These are phyloP conservation scores for Yamadazyma buinensis DNA, from an alignment of 1,139 yeast genomes.

Conservation along the genomic window DNA sequence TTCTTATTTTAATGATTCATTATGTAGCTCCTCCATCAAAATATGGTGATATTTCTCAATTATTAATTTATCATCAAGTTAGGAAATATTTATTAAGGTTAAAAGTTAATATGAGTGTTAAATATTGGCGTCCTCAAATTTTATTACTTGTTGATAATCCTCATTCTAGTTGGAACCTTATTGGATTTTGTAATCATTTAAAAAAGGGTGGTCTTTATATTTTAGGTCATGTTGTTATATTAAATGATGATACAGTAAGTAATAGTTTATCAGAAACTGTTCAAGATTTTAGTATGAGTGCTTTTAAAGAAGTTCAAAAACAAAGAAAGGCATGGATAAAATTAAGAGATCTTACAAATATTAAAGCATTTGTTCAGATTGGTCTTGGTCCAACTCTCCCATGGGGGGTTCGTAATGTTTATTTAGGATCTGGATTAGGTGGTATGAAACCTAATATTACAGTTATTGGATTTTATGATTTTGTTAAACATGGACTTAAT, in stretches of 20 bases:
- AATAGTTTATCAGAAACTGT: constrained; percentile 15
- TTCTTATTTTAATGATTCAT: constrained; percentile 75
- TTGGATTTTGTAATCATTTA: constrained; percentile 89
- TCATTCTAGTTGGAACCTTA: constrained; percentile 83
- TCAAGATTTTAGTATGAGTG: constrained; percentile 26
- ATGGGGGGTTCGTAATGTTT: constrained; percentile 96
- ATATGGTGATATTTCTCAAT: constrained; percentile 97
- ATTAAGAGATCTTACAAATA: constrained; percentile 67
- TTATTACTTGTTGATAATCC: constrained; percentile 86
- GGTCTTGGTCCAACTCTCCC: constrained; percentile 83
- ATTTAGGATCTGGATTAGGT: constrained; percentile 88
- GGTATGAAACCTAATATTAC: constrained; percentile 97
- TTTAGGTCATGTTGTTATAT: constrained; percentile 83
- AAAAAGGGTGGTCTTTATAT: constrained; percentile 93
- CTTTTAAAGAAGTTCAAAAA: constrained; percentile 60
- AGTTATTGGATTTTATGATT: constrained; percentile 81
- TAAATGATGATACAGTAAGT: constrained; percentile 38
- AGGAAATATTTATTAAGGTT: constrained; percentile 80
- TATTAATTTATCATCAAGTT: constrained; percentile 91
- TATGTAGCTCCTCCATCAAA: constrained; percentile 90
- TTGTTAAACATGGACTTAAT: constrained; percentile 38
- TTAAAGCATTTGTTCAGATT: constrained; percentile 92
- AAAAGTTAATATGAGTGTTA: constrained; percentile 82
- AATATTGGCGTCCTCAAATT: constrained; percentile 97
- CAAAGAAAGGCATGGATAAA: constrained; percentile 83